Conservation (phyloP, 2,329 filamentous ascomycete species). For the Huntiella savannae region DNA sequence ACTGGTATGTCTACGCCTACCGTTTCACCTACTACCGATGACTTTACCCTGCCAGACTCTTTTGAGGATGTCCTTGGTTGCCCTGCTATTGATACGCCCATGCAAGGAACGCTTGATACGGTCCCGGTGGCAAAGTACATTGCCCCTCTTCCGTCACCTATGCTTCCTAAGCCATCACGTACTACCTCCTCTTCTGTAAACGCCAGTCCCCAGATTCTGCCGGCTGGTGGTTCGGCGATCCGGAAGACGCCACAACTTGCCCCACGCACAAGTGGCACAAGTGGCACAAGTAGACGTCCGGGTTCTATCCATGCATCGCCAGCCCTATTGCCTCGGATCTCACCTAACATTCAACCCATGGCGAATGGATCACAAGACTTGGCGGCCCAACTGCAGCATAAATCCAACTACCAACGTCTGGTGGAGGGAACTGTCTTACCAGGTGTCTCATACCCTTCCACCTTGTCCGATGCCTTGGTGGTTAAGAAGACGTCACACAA, state of each 20-base stretch:
- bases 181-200: constrained; percentile 30
- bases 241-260: constrained; percentile 37
- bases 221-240: constrained; percentile 28
- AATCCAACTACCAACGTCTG: constrained; percentile 97
- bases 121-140: constrained; percentile 22
- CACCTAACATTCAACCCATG: constrained; percentile 83
- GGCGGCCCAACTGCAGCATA: constrained; percentile 64
- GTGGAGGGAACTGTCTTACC: constrained; percentile 81
- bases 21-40: constrained; percentile 5
- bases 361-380: constrained; percentile 43
- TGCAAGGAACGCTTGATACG: not conserved
- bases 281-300: constrained; percentile 44
- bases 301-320: constrained; percentile 66
- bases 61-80: constrained; percentile 21
- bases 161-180: constrained; percentile 21
- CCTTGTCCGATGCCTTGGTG: constrained; percentile 79
- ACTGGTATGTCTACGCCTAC: not conserved
- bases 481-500: constrained; percentile 97
- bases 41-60: constrained; percentile 55
- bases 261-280: constrained; percentile 29
- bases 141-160: constrained; percentile 30
- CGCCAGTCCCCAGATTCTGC: constrained; percentile 43
- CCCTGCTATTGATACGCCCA: constrained; percentile 15
- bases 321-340: constrained; percentile 72
- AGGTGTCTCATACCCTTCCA: constrained; percentile 76